A percentile compares a stretch with the other conserved stretches of the same genome.
phyloP scores from a whole-genome alignment of 352 stramenopile genomes.

The Phytopythium delawarense region DNA sequence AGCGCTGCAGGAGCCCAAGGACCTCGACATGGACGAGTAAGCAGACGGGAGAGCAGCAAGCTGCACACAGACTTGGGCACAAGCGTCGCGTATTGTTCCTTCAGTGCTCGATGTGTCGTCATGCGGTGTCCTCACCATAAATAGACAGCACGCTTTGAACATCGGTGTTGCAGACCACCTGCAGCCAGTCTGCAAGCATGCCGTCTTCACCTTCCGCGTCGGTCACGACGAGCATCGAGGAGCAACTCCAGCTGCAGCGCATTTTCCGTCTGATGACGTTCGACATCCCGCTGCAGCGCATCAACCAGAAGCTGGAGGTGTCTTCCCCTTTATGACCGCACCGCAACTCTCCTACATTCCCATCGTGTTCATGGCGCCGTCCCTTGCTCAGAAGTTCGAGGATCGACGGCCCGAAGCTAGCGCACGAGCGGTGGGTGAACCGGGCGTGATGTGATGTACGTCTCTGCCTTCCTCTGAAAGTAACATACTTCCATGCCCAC shows the following conservation, averaged over 20 bases:
- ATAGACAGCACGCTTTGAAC: neutral
- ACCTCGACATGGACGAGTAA: slow-evolving; percentile 45
- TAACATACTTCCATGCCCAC: too few relatives aligned
- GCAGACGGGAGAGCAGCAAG: neutral
- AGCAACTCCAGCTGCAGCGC: slow-evolving; percentile 70
- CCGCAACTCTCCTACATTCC: neutral
- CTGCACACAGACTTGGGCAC: too few relatives aligned
- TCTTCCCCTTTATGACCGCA: neutral
- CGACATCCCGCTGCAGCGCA: slow-evolving; percentile 48
- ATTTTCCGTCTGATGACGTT: slow-evolving; percentile 71
- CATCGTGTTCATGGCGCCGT: neutral
- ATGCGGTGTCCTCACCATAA: neutral
- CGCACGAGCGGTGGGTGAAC: neutral
- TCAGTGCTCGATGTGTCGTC: neutral
- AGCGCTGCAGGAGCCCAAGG: slow-evolving; percentile 57
- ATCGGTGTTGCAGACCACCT: neutral
- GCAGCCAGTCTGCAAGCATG: neutral
- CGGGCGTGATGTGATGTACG: neutral
- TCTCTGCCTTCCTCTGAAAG: neutral
- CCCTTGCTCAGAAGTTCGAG: neutral
- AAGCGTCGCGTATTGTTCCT: neutral
- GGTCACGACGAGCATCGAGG: slow-evolving; percentile 50
- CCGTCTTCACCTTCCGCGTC: neutral
- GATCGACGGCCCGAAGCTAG: neutral
- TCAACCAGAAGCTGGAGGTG: slow-evolving; percentile 67